Base-by-base conservation (phyloP, 495 filamentous ascomycete genomes). In the Clavariopsis aquatica region DNA sequence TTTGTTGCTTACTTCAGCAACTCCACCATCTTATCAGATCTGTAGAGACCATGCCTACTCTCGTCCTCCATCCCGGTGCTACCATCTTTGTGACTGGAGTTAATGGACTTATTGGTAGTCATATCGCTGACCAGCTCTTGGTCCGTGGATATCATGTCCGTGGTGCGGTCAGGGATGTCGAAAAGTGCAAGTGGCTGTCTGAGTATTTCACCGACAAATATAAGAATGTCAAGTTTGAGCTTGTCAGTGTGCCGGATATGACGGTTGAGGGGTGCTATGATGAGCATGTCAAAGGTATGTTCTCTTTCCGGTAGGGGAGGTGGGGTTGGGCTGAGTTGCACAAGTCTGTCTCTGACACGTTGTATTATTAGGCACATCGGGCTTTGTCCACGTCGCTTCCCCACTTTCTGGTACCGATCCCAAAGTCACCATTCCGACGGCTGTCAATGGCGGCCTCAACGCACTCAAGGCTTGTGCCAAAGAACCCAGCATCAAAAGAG, bases 121-220 rank as follows among this genome's bases (percentile, higher is more conserved):
- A 76, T 46, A 63, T 74, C 24, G 68, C 77, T 41, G 72, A 78
- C 62, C 56, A 71, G 26, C 72, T 80, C 38, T 49, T 80, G 36
- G 57, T 56, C 12, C 65, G 64, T 7, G 69, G 58, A 47, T 71
- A 73, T 19, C 43, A 71, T 49, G 69, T 76, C 51, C 65, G 70
- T 13, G 67, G 61, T 8, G 59, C 71, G 4, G 71, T 67, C 5
- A 57, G 68, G 24, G 36, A 73, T 41, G 69, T 69, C 15, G 68
- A 71, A 24, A 71, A 70, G 62, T 66, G 65, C 49, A 52, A 10
- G 4, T 70, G 68, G 68, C n/a, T 70, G 58, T n/a, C 20, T 2
- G 57, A 60, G 6, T 66, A 66, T 23, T 66, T 66, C 24, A n/a
- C 29, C 24, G 34, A 26, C 49, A 60, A 66, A 26, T 27, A 62